phyloP scores from a whole-genome alignment of 768 basidiomycete species.

The Xanthoconium purpureum region DNA sequence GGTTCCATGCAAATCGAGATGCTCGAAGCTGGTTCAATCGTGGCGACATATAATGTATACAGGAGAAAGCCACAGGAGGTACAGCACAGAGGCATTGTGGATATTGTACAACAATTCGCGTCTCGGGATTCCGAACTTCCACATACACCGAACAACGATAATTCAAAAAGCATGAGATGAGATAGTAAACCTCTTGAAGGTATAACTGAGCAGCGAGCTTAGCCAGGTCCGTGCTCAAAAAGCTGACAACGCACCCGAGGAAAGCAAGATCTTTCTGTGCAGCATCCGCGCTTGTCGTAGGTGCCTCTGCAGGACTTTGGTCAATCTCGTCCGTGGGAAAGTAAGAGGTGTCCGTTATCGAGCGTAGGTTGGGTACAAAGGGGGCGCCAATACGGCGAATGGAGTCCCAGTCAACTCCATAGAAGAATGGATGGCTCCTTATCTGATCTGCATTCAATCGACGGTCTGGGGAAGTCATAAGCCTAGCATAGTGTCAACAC shows the following conservation, averaged over 20 bases:
- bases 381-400: conserved; percentile 91
- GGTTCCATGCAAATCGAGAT: no score
- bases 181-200: conserved; percentile 73
- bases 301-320: conserved; percentile 54
- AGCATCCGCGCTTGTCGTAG: conserved; percentile 36
- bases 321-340: conserved; percentile 95
- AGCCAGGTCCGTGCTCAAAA: not conserved
- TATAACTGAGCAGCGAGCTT: conserved; percentile 50
- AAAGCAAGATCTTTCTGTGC: conserved; percentile 63
- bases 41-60: not conserved
- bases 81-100: not conserved
- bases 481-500: conserved; percentile 38
- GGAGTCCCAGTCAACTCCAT: conserved; percentile 89
- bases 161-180: conserved; percentile 53
- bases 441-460: conserved; percentile 82
- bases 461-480: conserved; percentile 81
- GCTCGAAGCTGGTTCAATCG: no score
- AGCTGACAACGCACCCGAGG: conserved; percentile 46
- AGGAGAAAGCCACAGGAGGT: no score
- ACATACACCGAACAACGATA: not conserved
- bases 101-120: not conserved
- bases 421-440: conserved; percentile 89
- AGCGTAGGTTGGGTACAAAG: conserved; percentile 92
- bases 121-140: not conserved
- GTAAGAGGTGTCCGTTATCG: conserved; percentile 96